Percentiles rank a stretch among this genome's conserved stretches.
phyloP scores from a whole-genome alignment of 2,329 filamentous ascomycete genomes.

The Alternaria triticimaculans region DNA sequence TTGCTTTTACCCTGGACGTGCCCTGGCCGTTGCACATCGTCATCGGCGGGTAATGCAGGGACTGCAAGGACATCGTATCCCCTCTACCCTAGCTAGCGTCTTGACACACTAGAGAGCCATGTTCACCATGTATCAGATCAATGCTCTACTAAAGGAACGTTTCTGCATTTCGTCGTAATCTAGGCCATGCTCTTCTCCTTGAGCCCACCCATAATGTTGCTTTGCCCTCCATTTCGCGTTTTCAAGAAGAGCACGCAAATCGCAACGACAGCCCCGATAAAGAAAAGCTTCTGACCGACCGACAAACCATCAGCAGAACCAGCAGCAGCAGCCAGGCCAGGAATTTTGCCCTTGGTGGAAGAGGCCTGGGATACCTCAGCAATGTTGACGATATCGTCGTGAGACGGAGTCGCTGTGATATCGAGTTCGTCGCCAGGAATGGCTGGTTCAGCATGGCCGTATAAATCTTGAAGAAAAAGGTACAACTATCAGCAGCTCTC shows the following conservation, averaged over 20 bases:
- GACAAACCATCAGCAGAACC: slow-evolving; percentile 49
- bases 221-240: slow-evolving; percentile 36
- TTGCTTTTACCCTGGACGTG: neutral
- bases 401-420: slow-evolving; percentile 34
- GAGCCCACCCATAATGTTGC: slow-evolving; percentile 17
- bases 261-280: slow-evolving; percentile 53
- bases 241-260: slow-evolving; percentile 52
- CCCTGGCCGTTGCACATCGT: neutral
- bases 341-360: slow-evolving; percentile 22
- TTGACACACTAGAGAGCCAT: neutral
- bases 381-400: slow-evolving; percentile 35
- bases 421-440: slow-evolving; percentile 53
- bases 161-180: slow-evolving; percentile 19
- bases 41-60: neutral
- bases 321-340: slow-evolving; percentile 23
- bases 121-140: neutral
- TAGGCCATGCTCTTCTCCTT: slow-evolving; percentile 53
- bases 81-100: neutral
- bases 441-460: slow-evolving; percentile 52
- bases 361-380: slow-evolving; percentile 29
- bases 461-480: slow-evolving; percentile 51
- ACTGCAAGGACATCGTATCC: neutral
- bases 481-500: slow-evolving; percentile 53
- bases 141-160: slow-evolving; percentile 1
- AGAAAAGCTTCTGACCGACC: slow-evolving; percentile 53